Conservation (phyloP, 352 stramenopile genomes). For the Hyphochytrium catenoides region DNA sequence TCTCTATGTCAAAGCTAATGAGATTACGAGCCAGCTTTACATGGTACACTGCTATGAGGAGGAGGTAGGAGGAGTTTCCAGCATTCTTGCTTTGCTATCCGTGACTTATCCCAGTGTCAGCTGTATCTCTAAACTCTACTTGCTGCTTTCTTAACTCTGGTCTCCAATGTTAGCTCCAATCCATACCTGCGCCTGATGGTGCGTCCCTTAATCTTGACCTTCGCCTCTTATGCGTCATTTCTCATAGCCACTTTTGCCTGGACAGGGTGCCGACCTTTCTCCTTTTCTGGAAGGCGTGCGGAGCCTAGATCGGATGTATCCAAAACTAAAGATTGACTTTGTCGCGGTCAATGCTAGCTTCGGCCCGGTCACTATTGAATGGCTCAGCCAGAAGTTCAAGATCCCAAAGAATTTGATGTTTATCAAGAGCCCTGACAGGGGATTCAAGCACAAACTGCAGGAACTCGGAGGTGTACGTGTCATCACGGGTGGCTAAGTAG, state of each 20-base stretch:
- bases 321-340: slow-evolving; percentile 80
- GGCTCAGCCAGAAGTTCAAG: slow-evolving; percentile 56
- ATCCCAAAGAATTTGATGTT: slow-evolving; percentile 88
- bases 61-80: slow-evolving; percentile 10
- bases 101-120: background rate
- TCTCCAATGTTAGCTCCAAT: background rate
- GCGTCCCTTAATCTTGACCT: slow-evolving; percentile 7
- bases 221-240: slow-evolving; percentile 13
- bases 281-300: slow-evolving; percentile 59
- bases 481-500: no score
- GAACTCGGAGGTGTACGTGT: slow-evolving; percentile 71
- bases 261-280: slow-evolving; percentile 21
- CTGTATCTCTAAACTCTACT: background rate
- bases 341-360: slow-evolving; percentile 56
- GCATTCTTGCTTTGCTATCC: background rate
- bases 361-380: slow-evolving; percentile 70
- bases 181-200: background rate
- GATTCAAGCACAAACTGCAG: slow-evolving; percentile 74
- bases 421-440: slow-evolving; percentile 81
- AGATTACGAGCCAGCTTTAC: slow-evolving; percentile 67
- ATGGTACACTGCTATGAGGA: slow-evolving; percentile 67
- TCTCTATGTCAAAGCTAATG: slow-evolving; percentile 79
- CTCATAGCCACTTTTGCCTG: no score
- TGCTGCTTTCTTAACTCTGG: background rate
- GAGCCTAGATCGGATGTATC: slow-evolving; percentile 79